Evolutionary conservation across 2,329 filamentous ascomycete species (phyloP).

Genomic region (Phyllosticta citriasiana): DNA sequence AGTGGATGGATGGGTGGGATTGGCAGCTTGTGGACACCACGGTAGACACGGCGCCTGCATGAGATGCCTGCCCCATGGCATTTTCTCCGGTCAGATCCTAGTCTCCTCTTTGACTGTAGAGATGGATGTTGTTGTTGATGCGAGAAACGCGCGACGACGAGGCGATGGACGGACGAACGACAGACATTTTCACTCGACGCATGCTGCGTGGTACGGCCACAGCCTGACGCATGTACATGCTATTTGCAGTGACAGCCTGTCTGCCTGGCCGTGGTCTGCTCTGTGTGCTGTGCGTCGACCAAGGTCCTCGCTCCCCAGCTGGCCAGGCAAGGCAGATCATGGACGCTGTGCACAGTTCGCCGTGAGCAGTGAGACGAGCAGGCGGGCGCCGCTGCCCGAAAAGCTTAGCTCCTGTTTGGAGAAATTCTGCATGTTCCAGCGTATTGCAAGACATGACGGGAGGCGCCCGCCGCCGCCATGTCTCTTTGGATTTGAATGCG

Average conservation of each 20-base stretch:
- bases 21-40: too few relatives aligned
- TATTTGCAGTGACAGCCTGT: not conserved
- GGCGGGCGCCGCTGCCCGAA: not conserved
- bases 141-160: not conserved
- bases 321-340: not conserved
- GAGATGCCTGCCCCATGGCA: not conserved
- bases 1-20: too few relatives aligned
- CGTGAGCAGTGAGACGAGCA: not conserved
- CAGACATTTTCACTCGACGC: not conserved
- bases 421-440: not conserved
- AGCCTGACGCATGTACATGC: not conserved
- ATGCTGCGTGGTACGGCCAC: not conserved
- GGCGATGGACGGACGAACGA: not conserved
- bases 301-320: not conserved
- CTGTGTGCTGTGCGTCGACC: not conserved
- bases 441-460: not conserved
- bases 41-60: not conserved
- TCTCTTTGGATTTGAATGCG: not conserved
- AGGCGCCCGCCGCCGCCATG: not conserved
- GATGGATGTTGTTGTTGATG: not conserved
- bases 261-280: not conserved
- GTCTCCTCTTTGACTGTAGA: not conserved
- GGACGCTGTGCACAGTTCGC: not conserved
- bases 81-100: not conserved
- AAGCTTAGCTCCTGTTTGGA: not conserved